phyloP scores from a whole-genome alignment of 768 basidiomycete genomes.

The Mycena rebaudengoi region DNA sequence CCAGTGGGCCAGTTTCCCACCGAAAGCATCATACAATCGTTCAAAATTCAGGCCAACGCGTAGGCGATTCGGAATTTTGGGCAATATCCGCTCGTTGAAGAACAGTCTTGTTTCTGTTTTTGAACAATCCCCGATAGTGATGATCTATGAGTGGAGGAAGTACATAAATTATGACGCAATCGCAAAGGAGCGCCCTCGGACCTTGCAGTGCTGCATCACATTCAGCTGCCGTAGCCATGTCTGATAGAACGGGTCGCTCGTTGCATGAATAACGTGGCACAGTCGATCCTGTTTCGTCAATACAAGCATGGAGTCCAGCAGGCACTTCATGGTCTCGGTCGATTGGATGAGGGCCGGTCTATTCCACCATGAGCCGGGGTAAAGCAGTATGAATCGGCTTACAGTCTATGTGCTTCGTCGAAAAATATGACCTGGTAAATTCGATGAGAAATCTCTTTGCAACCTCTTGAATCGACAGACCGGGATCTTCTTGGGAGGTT shows the following conservation, averaged over 20 bases:
- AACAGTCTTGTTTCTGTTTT: conserved; percentile 74
- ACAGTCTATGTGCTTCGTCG: conserved; percentile 89
- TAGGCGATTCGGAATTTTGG: conserved; percentile 74
- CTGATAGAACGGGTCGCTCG: conserved; percentile 87
- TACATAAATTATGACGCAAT: background rate
- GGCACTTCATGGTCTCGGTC: conserved; percentile 81
- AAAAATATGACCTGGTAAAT: conserved; percentile 70
- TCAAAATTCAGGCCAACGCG: conserved; percentile 71
- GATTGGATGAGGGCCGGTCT: conserved; percentile 82
- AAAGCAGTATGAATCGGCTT: conserved; percentile 28
- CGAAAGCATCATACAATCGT: conserved; percentile 78
- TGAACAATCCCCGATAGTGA: conserved; percentile 83
- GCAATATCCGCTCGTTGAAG: conserved; percentile 70
- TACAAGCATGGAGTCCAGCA: conserved; percentile 87
- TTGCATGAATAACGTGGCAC: conserved; percentile 84
- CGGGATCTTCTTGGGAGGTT: conserved; percentile 71
- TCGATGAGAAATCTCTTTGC: background rate
- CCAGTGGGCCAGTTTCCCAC: conserved; percentile 87
- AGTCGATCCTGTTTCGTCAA: conserved; percentile 89
- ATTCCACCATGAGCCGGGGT: conserved; percentile 11
- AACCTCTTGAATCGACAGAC: conserved; percentile 45
- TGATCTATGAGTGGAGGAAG: conserved; percentile 56
- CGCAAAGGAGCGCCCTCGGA: conserved; percentile 31
- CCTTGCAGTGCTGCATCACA: conserved; percentile 86
- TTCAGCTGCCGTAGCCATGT: conserved; percentile 84